Base-by-base conservation (phyloP, 257 asterid genomes). In the Solanum corneliomulleri region DNA sequence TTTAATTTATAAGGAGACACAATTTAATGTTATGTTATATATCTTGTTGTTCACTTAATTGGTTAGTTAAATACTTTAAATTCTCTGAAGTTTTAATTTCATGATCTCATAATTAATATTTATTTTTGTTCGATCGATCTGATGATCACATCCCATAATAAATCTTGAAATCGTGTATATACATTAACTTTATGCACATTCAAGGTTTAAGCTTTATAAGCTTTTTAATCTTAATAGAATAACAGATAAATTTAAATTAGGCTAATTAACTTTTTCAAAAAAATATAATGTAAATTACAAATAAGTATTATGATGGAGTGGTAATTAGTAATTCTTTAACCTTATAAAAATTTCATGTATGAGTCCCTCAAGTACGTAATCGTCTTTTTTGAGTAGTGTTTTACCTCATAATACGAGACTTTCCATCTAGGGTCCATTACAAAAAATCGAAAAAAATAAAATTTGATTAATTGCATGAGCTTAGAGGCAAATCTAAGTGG, bases 41-140 rank as follows among this genome's bases (percentile, higher is more conserved):
- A 66, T 41, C 35, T 6, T 41, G 35, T 37, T 75, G 33, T 64
- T 64, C 6, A 21, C 7, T 23, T 76, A 39, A 35, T 3, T 33
- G 58, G 58, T 41, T 75, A 11, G 29, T 39, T 47, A 75, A 75
- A 75, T 52, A 18, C 62, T 52, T 52, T 21, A 49, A 49, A 44
- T 44, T 77, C 37, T 25, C 35, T 77, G 11, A 77, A 44, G 60
- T 49, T 49, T 49, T 49, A 49, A 49, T 42, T 11, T 44, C 62
- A 42, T 44, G 84, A 77, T 77, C 9, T 44, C 84, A 25, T 44
- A 44, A 77, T 77, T 76, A 76, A 37, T 39, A 37, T 56, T 60
- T n/a, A 66, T 25, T 66, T 25, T n/a, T 44, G 84, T 27, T 80
- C 2, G 41, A 27, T 47, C 33, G 16, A 45, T 80, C 10, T 15